Evolutionary conservation across 177 flowering plant species (phyloP).

Genomic region (Vitis hybrid): DNA sequence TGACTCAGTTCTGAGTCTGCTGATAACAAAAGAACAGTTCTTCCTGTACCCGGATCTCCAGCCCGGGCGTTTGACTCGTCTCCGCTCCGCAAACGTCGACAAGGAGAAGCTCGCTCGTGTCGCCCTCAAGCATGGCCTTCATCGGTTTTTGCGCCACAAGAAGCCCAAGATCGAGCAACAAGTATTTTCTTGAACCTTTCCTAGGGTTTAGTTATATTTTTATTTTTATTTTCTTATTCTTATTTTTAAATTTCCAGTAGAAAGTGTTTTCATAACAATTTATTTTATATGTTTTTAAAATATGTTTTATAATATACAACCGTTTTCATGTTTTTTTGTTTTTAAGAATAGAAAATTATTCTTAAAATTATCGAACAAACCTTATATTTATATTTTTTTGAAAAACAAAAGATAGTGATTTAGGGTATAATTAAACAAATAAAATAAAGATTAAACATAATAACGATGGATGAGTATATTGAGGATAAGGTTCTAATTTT

Average conservation of each 20-base stretch:
- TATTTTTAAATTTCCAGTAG: too few relatives aligned
- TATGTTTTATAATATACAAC: too few relatives aligned
- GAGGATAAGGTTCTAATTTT: too few relatives aligned
- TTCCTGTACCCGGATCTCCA: constrained; percentile 39
- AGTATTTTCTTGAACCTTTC: constrained; percentile 20
- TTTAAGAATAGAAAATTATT: too few relatives aligned
- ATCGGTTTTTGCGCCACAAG: constrained; percentile 38
- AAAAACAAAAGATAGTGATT: too few relatives aligned
- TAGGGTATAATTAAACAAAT: too few relatives aligned
- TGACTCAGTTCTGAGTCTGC: constrained; percentile 46
- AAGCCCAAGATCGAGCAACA: constrained; percentile 29
- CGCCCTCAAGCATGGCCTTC: constrained; percentile 41
- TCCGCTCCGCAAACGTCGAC: constrained; percentile 55
- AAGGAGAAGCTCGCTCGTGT: constrained; percentile 66
- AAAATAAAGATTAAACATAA: too few relatives aligned
- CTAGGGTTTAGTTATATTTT: not conserved
- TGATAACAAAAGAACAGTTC: constrained; percentile 36
- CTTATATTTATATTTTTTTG: too few relatives aligned
- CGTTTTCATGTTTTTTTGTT: too few relatives aligned
- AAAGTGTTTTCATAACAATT: not conserved
- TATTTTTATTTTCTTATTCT: too few relatives aligned
- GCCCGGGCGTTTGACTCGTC: constrained; percentile 42
- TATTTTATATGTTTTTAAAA: not conserved
- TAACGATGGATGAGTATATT: too few relatives aligned
- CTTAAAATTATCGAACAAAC: too few relatives aligned